These are phyloP conservation scores for Lentinula boryana DNA, from an alignment of 768 basidiomycete genomes.

Conservation along the genomic window DNA sequence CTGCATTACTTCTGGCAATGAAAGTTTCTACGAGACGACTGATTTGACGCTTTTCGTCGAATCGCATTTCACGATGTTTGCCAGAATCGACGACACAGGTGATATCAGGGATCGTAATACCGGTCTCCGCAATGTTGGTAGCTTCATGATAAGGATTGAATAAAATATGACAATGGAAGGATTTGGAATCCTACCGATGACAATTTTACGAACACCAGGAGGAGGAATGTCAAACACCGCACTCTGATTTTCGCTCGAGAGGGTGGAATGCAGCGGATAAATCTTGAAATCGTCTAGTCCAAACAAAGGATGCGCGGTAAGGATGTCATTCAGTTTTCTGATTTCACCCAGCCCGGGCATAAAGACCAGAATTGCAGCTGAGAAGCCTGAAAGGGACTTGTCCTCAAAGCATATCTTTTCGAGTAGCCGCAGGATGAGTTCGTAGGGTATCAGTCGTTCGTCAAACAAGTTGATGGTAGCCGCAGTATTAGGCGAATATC, in stretches of 20 bases:
- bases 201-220: slow-evolving; percentile 80
- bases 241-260: slow-evolving; percentile 86
- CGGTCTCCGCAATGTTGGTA: slow-evolving; percentile 94
- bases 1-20: slow-evolving; percentile 86
- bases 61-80: slow-evolving; percentile 94
- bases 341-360: slow-evolving; percentile 96
- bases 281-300: slow-evolving; percentile 63
- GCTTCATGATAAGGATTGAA: slow-evolving; percentile 32
- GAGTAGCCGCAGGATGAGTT: slow-evolving; percentile 78
- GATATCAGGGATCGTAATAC: slow-evolving; percentile 97
- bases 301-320: slow-evolving; percentile 71
- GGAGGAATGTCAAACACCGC: slow-evolving; percentile 90
- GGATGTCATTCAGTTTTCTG: slow-evolving; percentile 75
- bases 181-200: slow-evolving; percentile 58
- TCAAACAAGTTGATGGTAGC: slow-evolving; percentile 81
- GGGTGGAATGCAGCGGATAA: slow-evolving; percentile 86
- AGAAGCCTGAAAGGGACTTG: slow-evolving; percentile 43
- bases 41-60: slow-evolving; percentile 95
- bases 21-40: slow-evolving; percentile 89
- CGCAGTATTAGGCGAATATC: slow-evolving; percentile 73
- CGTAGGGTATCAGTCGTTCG: slow-evolving; percentile 85
- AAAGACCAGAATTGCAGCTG: slow-evolving; percentile 83
- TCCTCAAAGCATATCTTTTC: slow-evolving; percentile 80
- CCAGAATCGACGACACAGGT: slow-evolving; percentile 95
- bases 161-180: no score